Conservation (phyloP, 2,329 filamentous ascomycete species). For the Sclerotinia sclerotiorum region DNA sequence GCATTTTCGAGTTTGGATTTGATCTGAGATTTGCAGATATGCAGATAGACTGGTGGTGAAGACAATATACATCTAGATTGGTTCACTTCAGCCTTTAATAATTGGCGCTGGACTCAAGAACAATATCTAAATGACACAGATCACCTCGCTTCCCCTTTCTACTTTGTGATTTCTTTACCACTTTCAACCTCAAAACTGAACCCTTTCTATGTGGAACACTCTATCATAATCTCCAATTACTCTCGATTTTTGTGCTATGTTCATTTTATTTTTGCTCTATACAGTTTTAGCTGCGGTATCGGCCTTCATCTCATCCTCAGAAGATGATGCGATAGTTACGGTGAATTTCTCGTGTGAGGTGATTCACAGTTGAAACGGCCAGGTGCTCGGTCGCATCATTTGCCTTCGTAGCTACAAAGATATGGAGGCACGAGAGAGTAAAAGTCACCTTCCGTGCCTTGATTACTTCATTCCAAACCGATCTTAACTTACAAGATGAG, state of each 20-base stretch:
- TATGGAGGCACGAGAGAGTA: not conserved
- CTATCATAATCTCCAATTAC: not conserved
- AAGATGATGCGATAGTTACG: not conserved
- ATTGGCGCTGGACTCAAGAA: not conserved
- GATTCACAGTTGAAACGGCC: constrained; percentile 6
- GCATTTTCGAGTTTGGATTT: not conserved
- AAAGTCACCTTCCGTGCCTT: not conserved
- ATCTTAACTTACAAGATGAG: not conserved
- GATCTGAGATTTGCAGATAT: not conserved
- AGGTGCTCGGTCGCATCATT: constrained; percentile 1
- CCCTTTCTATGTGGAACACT: not conserved
- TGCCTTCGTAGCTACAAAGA: not conserved
- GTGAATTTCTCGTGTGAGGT: constrained; percentile 14
- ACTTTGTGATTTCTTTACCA: not conserved
- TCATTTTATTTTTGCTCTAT: not conserved
- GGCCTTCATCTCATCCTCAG: not conserved
- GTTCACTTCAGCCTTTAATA: not conserved
- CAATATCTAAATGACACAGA: not conserved
- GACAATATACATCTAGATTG: not conserved
- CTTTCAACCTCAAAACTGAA: no score
- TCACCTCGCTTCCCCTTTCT: not conserved
- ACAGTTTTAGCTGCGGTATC: not conserved
- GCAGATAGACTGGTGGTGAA: constrained; percentile 1
- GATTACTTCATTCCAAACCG: not conserved
- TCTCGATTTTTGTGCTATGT: no score